Evolutionary conservation across 148 eudicot genomes (phyloP), one percentile per base, ranked within the genome.

Genomic region (Suaeda aralocaspica): DNA sequence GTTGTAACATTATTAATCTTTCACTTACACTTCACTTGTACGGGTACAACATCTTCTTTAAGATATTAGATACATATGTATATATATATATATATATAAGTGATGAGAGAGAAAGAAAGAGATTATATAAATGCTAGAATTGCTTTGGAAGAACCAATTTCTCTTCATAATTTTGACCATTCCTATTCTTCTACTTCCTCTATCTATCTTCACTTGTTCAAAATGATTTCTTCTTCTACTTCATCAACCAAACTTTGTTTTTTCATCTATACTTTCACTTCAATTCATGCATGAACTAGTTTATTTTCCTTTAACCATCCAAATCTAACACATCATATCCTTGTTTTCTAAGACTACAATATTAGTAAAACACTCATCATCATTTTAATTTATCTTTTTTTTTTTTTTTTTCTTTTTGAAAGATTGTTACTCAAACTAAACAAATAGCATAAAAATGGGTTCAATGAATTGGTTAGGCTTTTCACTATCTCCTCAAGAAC

Each of bases 401-500:
- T 36, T 36, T 36, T 36, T 36, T 36, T n/a, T n/a, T n/a, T n/a
- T n/a, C n/a, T n/a, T n/a, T n/a, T n/a, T n/a, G n/a, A n/a, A n/a
- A n/a, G n/a, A n/a, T n/a, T n/a, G n/a, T n/a, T n/a, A n/a, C n/a
- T n/a, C n/a, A 36, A 36, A 36, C 41, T 36, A 36, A 49, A 49
- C 6, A 61, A 80, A 75, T 68, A 82, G 78, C 63, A 81, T 51
- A 59, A 25, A 62, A 44, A 73, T 73, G 67, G 75, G 44, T 29
- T 77, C 71, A 58, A 66, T 71, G 75, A 77, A 90, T 74, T 90
- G 94, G 88, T 76, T 90, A 33, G 96, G 96, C 6, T 90, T 87
- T 51, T 90, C 96, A 52, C 85, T 90, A n/a, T 87, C 92, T 14
- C 82, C 92, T 24, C 92, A 89, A 77, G 83, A 84, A 71, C 66